Conservation (phyloP, 768 basidiomycete species). For the Boletellus sp. region DNA sequence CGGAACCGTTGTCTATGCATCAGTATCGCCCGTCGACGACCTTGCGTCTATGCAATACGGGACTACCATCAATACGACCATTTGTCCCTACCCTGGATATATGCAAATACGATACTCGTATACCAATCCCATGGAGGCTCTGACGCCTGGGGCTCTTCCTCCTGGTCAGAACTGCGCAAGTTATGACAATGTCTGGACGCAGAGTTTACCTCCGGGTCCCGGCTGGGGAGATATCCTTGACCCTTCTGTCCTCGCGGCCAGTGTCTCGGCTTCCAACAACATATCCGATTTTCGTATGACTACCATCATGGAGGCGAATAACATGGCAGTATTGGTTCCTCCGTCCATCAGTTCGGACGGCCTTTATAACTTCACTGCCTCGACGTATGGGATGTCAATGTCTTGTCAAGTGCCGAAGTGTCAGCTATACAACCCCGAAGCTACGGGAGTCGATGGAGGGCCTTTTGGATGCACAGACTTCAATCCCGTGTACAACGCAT, state of each 20-base stretch:
- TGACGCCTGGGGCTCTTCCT: background rate
- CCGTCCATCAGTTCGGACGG: background rate
- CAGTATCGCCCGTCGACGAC: background rate
- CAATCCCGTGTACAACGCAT: conserved; percentile 1
- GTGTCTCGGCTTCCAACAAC: background rate
- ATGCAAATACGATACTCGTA: background rate
- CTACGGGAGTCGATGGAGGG: background rate
- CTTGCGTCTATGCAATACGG: conserved; percentile 1
- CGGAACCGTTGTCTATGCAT: background rate
- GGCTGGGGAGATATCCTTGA: background rate
- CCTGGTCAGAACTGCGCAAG: background rate
- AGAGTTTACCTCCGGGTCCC: background rate
- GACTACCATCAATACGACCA: background rate
- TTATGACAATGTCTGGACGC: background rate
- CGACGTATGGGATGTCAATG: background rate
- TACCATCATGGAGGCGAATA: background rate
- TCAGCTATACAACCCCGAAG: background rate
- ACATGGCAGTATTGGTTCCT: background rate
- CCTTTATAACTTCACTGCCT: background rate
- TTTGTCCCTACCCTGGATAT: conserved; percentile 2
- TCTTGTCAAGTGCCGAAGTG: background rate
- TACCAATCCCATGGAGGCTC: background rate
- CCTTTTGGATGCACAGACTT: background rate
- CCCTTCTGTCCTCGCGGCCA: background rate
- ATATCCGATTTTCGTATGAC: background rate